Percentiles rank a stretch among this genome's conserved stretches.
phyloP scores from a whole-genome alignment of 495 filamentous ascomycete species.

The Xylaria bambusicola region DNA sequence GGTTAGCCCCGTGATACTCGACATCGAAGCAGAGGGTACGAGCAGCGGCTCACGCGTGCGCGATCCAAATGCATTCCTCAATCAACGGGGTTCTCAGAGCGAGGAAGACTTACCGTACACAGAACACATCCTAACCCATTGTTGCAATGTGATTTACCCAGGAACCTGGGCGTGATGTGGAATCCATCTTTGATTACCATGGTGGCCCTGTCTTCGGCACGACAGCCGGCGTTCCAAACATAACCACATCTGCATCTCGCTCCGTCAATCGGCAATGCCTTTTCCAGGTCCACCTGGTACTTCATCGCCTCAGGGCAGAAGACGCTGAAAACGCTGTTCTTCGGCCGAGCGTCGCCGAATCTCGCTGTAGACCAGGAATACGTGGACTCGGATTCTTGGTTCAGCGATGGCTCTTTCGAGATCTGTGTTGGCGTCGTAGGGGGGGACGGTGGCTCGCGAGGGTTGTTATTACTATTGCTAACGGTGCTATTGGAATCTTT shows the following conservation, averaged over 20 bases:
- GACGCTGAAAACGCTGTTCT: conserved; percentile 43
- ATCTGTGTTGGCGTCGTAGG: conserved; percentile 32
- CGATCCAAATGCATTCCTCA: not conserved
- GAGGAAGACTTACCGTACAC: conserved; percentile 24
- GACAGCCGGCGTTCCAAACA: conserved; percentile 29
- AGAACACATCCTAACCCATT: conserved; percentile 30
- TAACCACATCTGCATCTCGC: conserved; percentile 39
- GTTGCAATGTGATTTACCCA: conserved; percentile 43
- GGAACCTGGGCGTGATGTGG: conserved; percentile 36
- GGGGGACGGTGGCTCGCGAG: conserved; percentile 37
- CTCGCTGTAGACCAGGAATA: not conserved
- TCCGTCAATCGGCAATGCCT: conserved; percentile 25
- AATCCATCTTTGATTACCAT: conserved; percentile 38
- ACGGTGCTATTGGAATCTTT: conserved; percentile 15
- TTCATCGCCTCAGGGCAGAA: conserved; percentile 42
- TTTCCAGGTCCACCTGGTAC: conserved; percentile 36
- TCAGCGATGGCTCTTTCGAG: conserved; percentile 25
- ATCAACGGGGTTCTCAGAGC: conserved; percentile 17
- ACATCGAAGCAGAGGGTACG: too few relatives aligned
- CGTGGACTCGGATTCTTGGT: conserved; percentile 27
- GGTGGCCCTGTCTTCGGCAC: not conserved
- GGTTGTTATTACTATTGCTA: conserved; percentile 21
- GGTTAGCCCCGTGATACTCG: not conserved
- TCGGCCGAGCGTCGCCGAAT: conserved; percentile 24
- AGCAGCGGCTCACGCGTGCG: not conserved